A percentile compares a stretch with the other conserved stretches of the same genome.
phyloP scores from a whole-genome alignment of 2,329 filamentous ascomycete genomes.

The Penicillium thymicola region DNA sequence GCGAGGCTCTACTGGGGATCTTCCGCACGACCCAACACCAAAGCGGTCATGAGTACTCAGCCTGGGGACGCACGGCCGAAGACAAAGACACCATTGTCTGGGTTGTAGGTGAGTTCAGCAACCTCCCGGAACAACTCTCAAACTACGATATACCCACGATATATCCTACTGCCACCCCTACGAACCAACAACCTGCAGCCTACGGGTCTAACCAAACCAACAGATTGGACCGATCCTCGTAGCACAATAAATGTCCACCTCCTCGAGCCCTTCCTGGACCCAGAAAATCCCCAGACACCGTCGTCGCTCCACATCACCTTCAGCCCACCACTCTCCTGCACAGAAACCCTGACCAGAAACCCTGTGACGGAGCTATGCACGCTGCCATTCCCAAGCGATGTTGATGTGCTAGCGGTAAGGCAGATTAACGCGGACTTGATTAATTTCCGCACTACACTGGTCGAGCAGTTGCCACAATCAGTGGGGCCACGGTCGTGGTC shows the following conservation, averaged over 20 bases:
- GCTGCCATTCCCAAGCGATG: conserved; percentile 42
- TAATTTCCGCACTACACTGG: conserved; percentile 38
- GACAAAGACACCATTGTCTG: conserved; percentile 37
- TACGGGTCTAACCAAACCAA: not conserved
- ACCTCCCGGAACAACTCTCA: not conserved
- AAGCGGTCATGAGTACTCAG: conserved; percentile 34
- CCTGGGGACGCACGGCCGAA: conserved; percentile 39
- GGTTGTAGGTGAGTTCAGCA: conserved; percentile 33
- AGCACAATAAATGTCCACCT: conserved; percentile 17
- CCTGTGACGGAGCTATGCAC: conserved; percentile 51
- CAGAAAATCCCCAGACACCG: conserved; percentile 18
- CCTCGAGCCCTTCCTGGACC: conserved; percentile 26
- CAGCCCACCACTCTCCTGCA: conserved; percentile 25
- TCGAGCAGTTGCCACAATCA: conserved; percentile 31
- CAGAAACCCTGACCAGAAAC: conserved; percentile 31
- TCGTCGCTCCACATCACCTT: conserved; percentile 32
- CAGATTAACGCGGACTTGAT: conserved; percentile 33
- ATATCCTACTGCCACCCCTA: not conserved
- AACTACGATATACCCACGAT: not conserved
- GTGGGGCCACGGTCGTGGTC: conserved; percentile 31
- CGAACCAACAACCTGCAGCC: not conserved
- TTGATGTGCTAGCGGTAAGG: conserved; percentile 27
- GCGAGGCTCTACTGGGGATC: conserved; percentile 28
- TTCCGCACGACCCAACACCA: conserved; percentile 32
- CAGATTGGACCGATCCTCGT: conserved; percentile 36